Percentiles rank a stretch among this genome's conserved stretches.
phyloP scores from a whole-genome alignment of 352 stramenopile genomes.

The Phytophthora crassamura region DNA sequence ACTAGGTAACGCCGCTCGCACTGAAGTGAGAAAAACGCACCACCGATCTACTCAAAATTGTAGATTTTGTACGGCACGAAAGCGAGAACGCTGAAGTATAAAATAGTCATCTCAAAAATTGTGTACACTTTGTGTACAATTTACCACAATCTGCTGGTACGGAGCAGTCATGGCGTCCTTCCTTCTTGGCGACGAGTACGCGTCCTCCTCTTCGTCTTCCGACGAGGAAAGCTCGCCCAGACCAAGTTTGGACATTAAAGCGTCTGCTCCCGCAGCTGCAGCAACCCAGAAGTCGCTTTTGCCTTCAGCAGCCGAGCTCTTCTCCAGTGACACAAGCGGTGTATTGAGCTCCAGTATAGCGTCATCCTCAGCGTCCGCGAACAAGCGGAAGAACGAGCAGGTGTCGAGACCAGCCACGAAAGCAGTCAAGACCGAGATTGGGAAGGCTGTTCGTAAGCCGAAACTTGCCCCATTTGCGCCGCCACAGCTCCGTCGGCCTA shows the following conservation, averaged over 20 bases:
- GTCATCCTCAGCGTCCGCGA: conserved; percentile 7
- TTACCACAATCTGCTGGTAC: not conserved
- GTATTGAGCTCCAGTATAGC: conserved; percentile 20
- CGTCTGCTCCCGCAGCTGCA: not conserved
- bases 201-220: conserved; percentile 50
- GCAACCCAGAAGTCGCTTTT: conserved; percentile 13
- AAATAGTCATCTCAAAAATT: not conserved
- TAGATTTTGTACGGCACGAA: too few relatives aligned
- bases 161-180: conserved; percentile 41
- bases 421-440: conserved; percentile 25
- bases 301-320: conserved; percentile 58
- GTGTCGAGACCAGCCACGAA: conserved; percentile 22
- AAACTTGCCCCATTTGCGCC: conserved; percentile 49
- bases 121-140: not conserved
- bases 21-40: too few relatives aligned
- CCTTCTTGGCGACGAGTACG: conserved; percentile 71
- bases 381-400: conserved; percentile 41
- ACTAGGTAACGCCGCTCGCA: too few relatives aligned
- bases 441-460: conserved; percentile 14
- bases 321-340: conserved; percentile 45
- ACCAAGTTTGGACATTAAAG: not conserved
- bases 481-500: conserved; percentile 70
- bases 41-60: too few relatives aligned
- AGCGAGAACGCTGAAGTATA: not conserved
- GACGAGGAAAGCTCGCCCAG: conserved; percentile 30